Evolutionary conservation across 2,329 filamentous ascomycete species (phyloP).

Genomic region (Trichoderma lentiforme): DNA sequence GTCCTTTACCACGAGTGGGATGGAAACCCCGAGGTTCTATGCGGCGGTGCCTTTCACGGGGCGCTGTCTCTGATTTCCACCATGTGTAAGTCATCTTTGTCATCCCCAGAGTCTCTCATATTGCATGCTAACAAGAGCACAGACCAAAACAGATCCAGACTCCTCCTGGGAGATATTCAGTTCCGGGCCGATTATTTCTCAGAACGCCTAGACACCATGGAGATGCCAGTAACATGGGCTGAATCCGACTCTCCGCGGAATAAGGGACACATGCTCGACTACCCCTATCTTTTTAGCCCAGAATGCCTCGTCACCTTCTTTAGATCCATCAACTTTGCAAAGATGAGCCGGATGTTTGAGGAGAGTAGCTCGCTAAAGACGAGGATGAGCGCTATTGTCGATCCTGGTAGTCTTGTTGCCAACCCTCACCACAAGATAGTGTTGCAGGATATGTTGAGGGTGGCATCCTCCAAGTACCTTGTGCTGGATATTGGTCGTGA

Average conservation of each 20-base stretch:
- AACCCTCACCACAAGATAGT: slow-evolving; percentile 58
- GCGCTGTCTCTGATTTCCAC: slow-evolving; percentile 70
- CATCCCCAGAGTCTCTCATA: too few species aligned
- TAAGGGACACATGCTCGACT: slow-evolving; percentile 72
- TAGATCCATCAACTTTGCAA: slow-evolving; percentile 79
- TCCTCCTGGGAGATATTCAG: slow-evolving; percentile 64
- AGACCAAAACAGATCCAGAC: slow-evolving; percentile 60
- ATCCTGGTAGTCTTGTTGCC: slow-evolving; percentile 52
- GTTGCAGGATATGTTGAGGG: slow-evolving; percentile 60
- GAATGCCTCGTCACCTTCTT: slow-evolving; percentile 77
- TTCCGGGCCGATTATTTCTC: slow-evolving; percentile 75
- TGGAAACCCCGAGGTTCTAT: slow-evolving; percentile 65
- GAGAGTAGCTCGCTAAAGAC: slow-evolving; percentile 58
- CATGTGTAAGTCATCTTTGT: slow-evolving; percentile 57
- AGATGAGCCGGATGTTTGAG: slow-evolving; percentile 79
- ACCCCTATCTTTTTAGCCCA: slow-evolving; percentile 74
- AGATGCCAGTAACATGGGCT: slow-evolving; percentile 71
- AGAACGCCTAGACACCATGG: slow-evolving; percentile 69
- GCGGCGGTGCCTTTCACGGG: slow-evolving; percentile 69
- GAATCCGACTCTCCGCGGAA: slow-evolving; percentile 59
- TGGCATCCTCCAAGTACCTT: slow-evolving; percentile 67
- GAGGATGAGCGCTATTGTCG: slow-evolving; percentile 54
- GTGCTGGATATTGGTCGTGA: slow-evolving; percentile 66
- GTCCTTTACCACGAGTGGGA: slow-evolving; percentile 80
- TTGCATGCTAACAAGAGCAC: background rate